Evolutionary conservation across 1,284 basidiomycete genomes (phyloP).

Genomic region (Cystobasidium sp.): DNA sequence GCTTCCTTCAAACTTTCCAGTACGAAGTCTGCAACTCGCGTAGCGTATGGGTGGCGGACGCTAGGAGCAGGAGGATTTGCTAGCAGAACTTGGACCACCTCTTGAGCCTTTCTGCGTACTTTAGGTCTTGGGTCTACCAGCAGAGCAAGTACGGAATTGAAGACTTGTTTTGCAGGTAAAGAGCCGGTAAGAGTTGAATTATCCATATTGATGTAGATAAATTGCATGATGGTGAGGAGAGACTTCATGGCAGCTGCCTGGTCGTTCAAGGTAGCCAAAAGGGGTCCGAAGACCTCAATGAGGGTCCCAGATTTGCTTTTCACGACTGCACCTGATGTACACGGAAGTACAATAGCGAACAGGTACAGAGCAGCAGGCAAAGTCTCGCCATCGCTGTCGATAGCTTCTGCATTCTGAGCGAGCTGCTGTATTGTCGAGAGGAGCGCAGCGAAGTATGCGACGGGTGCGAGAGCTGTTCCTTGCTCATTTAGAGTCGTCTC

Average conservation of each 20-base stretch:
- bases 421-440: slow-evolving; percentile 72
- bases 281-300: slow-evolving; percentile 54
- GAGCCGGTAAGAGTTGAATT: slow-evolving; percentile 69
- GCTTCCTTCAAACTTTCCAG: slow-evolving; percentile 70
- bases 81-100: slow-evolving; percentile 78
- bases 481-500: slow-evolving; percentile 86
- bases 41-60: slow-evolving; percentile 79
- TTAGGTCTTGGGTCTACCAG: slow-evolving; percentile 89
- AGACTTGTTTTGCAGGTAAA: slow-evolving; percentile 67
- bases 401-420: slow-evolving; percentile 55
- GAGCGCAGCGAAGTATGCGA: slow-evolving; percentile 86
- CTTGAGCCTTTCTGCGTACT: slow-evolving; percentile 87
- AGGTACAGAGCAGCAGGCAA: slow-evolving; percentile 87
- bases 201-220: slow-evolving; percentile 70
- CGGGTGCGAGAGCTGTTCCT: slow-evolving; percentile 69
- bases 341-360: slow-evolving; percentile 74
- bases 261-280: slow-evolving; percentile 56
- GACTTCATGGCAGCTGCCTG: slow-evolving; percentile 64
- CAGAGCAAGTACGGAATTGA: slow-evolving; percentile 77
- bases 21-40: slow-evolving; percentile 78
- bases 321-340: slow-evolving; percentile 64
- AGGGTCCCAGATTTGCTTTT: slow-evolving; percentile 60
- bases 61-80: slow-evolving; percentile 75
- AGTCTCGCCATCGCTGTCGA: slow-evolving; percentile 70
- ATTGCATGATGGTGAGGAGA: slow-evolving; percentile 74